Percentiles rank a stretch among this genome's conserved stretches.
phyloP scores from a whole-genome alignment of 1,284 basidiomycete genomes.

The Cutaneotrichosporon sp. region DNA sequence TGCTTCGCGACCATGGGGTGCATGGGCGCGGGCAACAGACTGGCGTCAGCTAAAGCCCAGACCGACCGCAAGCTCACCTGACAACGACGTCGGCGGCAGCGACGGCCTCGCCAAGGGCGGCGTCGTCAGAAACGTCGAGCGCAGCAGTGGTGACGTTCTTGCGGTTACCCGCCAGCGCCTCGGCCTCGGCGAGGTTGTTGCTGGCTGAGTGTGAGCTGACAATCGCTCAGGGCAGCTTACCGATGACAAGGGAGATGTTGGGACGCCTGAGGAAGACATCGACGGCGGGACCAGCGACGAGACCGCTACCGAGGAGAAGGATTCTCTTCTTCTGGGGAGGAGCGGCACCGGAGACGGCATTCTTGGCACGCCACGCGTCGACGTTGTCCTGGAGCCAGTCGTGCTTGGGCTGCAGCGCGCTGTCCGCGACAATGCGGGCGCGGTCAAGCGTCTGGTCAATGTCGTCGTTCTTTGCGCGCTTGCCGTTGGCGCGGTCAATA shows the following conservation, averaged over 20 bases:
- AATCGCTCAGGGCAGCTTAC: conserved; percentile 46
- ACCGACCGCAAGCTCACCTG: conserved; percentile 36
- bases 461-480: conserved; percentile 29
- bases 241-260: conserved; percentile 66
- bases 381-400: conserved; percentile 59
- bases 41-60: neutral
- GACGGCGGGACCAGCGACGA: conserved; percentile 81
- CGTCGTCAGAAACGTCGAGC: conserved; percentile 60
- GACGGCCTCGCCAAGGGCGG: conserved; percentile 56
- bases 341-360: neutral
- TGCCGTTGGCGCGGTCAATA: conserved; percentile 41
- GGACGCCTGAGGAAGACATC: conserved; percentile 59
- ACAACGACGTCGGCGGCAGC: conserved; percentile 51
- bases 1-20: conserved; percentile 70
- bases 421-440: conserved; percentile 66
- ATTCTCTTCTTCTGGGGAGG: conserved; percentile 58
- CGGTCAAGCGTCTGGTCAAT: conserved; percentile 54
- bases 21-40: conserved; percentile 71
- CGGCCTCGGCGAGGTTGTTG: conserved; percentile 62
- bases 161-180: conserved; percentile 55
- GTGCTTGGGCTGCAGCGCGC: conserved; percentile 56
- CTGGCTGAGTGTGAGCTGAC: conserved; percentile 55
- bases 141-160: conserved; percentile 57
- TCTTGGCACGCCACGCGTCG: conserved; percentile 44
- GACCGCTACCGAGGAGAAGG: conserved; percentile 80